Conservation (phyloP, 805 yeast genomes). For the Metahyphopichia silvanorum region DNA sequence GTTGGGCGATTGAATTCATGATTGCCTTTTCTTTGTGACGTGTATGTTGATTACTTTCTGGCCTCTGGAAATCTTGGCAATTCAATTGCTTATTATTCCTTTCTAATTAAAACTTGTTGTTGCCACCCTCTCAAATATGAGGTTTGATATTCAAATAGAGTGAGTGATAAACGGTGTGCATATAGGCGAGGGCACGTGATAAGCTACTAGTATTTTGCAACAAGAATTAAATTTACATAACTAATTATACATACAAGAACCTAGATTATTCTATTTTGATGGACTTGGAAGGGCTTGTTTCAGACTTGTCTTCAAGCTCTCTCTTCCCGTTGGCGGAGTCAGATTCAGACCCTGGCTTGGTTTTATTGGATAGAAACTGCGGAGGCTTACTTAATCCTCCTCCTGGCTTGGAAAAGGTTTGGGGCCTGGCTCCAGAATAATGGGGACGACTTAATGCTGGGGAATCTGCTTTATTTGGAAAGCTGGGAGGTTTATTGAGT, state of each 20-base stretch:
- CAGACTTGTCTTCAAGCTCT: no score
- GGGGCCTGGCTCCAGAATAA: slow-evolving; percentile 19
- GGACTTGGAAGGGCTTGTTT: slow-evolving; percentile 1
- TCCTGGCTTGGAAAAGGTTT: slow-evolving; percentile 24
- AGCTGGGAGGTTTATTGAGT: slow-evolving; percentile 22
- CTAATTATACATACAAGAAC: neutral
- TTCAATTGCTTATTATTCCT: no score
- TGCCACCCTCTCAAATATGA: neutral
- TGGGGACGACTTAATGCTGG: slow-evolving; percentile 23
- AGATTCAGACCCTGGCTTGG: no score
- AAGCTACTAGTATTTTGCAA: no score
- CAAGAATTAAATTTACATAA: no score
- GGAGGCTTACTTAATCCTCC: slow-evolving; percentile 32
- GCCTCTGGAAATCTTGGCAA: no score
- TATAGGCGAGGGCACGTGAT: no score
- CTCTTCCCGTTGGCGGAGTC: no score
- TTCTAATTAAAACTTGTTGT: no score
- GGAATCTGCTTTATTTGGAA: slow-evolving; percentile 9
- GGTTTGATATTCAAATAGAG: neutral
- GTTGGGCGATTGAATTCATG: slow-evolving; percentile 40
- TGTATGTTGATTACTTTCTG: no score
- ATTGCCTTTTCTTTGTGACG: no score
- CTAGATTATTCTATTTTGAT: neutral
- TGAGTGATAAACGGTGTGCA: no score
- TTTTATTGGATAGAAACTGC: slow-evolving; percentile 34